These are phyloP conservation scores for Gnetum montanum DNA, from an alignment of 75 land plant genomes.

Conservation along the genomic window DNA sequence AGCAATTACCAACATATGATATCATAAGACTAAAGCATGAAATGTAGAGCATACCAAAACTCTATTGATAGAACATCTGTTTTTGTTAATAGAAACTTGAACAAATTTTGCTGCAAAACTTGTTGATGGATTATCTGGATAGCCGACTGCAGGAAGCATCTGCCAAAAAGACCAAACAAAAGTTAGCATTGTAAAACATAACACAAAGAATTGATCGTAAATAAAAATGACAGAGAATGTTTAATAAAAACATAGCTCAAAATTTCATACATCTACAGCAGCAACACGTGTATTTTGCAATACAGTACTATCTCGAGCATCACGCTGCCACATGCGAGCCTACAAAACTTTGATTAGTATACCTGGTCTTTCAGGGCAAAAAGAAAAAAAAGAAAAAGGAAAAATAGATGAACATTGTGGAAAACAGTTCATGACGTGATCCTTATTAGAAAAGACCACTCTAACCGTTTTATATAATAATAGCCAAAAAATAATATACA, in stretches of 20 bases:
- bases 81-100: constrained; percentile 94
- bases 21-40: too few relatives aligned
- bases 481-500: too few relatives aligned
- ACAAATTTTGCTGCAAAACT: constrained; percentile 97
- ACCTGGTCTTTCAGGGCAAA: too few relatives aligned
- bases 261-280: constrained; percentile 42
- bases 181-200: constrained; percentile 11
- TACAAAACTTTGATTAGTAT: too few relatives aligned
- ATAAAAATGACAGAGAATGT: not conserved
- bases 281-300: constrained; percentile 76
- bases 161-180: constrained; percentile 18
- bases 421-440: too few relatives aligned
- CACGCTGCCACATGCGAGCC: constrained; percentile 91
- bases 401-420: too few relatives aligned
- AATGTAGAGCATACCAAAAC: constrained; percentile 76
- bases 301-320: constrained; percentile 64
- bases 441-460: too few relatives aligned
- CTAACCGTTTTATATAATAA: too few relatives aligned
- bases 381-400: too few relatives aligned
- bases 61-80: constrained; percentile 90
- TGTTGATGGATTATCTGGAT: constrained; percentile 88
- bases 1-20: too few relatives aligned
- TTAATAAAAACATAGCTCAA: not conserved
- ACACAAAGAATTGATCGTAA: not conserved
- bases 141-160: constrained; percentile 89